Percentiles rank a stretch among this genome's conserved stretches.
phyloP scores from a whole-genome alignment of 2,329 filamentous ascomycete species.

The Davidsoniella neocaledoniae region DNA sequence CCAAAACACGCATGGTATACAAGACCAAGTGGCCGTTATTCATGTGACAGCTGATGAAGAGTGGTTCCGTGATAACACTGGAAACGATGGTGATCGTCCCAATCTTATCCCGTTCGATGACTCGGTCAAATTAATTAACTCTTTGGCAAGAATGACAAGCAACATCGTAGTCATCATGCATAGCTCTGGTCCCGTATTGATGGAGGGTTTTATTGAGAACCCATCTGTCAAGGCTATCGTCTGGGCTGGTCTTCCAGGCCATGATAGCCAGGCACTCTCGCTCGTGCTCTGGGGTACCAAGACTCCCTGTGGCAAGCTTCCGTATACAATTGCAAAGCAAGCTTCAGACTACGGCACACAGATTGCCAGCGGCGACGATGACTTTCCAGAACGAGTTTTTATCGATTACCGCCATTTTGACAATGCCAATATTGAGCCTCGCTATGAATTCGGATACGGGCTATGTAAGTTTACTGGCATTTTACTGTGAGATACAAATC shows the following conservation, averaged over 20 bases:
- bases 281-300: slow-evolving; percentile 59
- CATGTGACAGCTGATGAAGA: not conserved
- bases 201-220: slow-evolving; percentile 50
- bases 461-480: slow-evolving; percentile 34
- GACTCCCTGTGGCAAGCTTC: slow-evolving; percentile 60
- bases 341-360: slow-evolving; percentile 28
- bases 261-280: slow-evolving; percentile 64
- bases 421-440: slow-evolving; percentile 40
- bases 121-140: slow-evolving; percentile 47
- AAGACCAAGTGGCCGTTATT: not conserved
- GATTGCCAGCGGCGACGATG: slow-evolving; percentile 31
- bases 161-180: slow-evolving; percentile 60
- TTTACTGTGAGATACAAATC: not conserved
- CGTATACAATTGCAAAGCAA: slow-evolving; percentile 40
- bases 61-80: slow-evolving; percentile 12
- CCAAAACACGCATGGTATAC: not conserved
- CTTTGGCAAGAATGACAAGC: slow-evolving; percentile 48
- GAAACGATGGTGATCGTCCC: slow-evolving; percentile 42
- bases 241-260: slow-evolving; percentile 76
- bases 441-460: slow-evolving; percentile 67
- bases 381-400: slow-evolving; percentile 68
- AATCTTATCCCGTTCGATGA: slow-evolving; percentile 48
- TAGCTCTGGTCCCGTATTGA: slow-evolving; percentile 55
- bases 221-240: slow-evolving; percentile 41
- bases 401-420: slow-evolving; percentile 72